Base-by-base conservation (phyloP, 2,329 filamentous ascomycete species). In the Colletotrichum neosansevieriae region DNA sequence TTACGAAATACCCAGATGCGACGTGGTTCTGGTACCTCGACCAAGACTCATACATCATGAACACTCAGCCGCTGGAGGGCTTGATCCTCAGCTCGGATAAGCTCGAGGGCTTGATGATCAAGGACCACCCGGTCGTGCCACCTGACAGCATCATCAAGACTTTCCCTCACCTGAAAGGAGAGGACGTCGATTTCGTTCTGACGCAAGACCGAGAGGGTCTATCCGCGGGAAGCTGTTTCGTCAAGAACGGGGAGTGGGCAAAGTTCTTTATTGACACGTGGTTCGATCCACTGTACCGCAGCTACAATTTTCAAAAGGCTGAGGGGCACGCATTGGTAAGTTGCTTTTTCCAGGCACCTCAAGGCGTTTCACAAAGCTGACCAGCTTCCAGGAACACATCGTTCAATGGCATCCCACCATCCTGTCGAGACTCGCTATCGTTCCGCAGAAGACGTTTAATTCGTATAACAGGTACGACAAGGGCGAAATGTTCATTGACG, bases 131-230 rank as follows among this genome's bases (percentile, higher is more conserved):
- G 6, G 89, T 99, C 58, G 95, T 98, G 9, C 96, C 95, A 2
- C 96, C 97, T 0, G 94, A 98, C 80, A 97, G 94, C 81, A 94
- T 99, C 74, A 98, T 99, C 82, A 95, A 93, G 83, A 98, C 97
- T 0, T 97, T 97, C 77, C 83, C 87, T 15, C 91, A 97, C 76
- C 83, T 97, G n/a, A 89, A 89, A 70, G 91, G 90, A 40, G 85
- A 92, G 50, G 88, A 94, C 63, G 89, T 97, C 47, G 92, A 97
- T 72, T 84, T 98, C 13, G 86, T 98, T 44, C 78, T 98, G 42
- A 92, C 92, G 6, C 94, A 98, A 80, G 96, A 99, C 76, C 88
- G 87, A 54, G 91, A 92, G 40, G 94, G 95, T 6, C 77, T 99
- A 60, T 89, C 89, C 29, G 86, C 90, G 15, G 89, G 89, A 11